Conservation (phyloP, 2,329 filamentous ascomycete genomes). For the Colletotrichum incanum region DNA sequence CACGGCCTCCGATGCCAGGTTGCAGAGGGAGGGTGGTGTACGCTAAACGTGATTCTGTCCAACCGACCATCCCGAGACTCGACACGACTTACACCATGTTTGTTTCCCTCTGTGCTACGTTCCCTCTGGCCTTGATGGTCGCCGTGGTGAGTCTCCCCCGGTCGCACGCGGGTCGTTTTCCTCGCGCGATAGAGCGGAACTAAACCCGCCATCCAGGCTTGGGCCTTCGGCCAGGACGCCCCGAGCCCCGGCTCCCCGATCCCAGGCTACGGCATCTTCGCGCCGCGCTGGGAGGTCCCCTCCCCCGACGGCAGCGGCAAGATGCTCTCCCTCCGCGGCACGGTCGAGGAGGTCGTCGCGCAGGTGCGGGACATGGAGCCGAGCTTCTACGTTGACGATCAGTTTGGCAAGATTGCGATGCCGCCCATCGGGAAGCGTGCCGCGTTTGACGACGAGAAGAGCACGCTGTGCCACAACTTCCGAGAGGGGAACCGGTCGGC, state of each 20-base stretch:
- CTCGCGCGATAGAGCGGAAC: neutral
- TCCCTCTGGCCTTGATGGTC: neutral
- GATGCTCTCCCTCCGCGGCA: slow-evolving; percentile 16
- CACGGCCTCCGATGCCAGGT: too few relatives aligned
- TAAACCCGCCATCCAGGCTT: neutral
- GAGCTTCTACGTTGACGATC: neutral
- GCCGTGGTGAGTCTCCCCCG: neutral
- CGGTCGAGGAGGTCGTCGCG: slow-evolving; percentile 16
- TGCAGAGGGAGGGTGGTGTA: neutral
- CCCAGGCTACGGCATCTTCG: slow-evolving; percentile 13
- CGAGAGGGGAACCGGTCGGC: slow-evolving; percentile 26
- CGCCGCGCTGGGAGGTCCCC: slow-evolving; percentile 18
- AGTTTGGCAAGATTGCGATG: neutral
- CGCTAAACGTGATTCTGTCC: neutral
- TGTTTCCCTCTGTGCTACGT: neutral
- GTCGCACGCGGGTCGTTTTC: neutral
- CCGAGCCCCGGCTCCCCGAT: slow-evolving; percentile 8
- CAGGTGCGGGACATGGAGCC: slow-evolving; percentile 6
- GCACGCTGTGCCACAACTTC: slow-evolving; percentile 29
- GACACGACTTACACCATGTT: neutral
- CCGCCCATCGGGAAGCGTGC: neutral
- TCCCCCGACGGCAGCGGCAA: slow-evolving; percentile 19
- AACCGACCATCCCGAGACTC: too few relatives aligned
- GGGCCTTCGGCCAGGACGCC: neutral
- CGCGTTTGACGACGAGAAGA: neutral